Conservation (phyloP, 345 rosid genomes). For the Carallia brachiata region DNA sequence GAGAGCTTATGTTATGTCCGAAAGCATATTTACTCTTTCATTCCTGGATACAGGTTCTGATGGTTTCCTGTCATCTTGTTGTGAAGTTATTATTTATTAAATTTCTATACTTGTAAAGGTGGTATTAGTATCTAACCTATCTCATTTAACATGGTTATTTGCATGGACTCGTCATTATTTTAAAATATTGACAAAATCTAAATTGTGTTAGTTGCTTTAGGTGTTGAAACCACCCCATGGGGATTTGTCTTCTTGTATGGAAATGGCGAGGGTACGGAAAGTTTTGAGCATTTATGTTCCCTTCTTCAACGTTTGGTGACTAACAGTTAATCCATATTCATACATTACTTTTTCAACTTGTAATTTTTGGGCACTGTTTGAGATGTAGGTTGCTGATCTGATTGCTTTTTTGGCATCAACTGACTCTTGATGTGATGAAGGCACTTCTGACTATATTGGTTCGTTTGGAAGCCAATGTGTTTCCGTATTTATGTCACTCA, state of each 20-base stretch:
- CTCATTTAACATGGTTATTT: too few relatives aligned
- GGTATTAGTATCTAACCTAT: too few relatives aligned
- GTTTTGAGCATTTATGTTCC: background rate
- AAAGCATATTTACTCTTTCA: too few relatives aligned
- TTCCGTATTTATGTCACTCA: conserved; percentile 77
- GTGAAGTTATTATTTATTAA: background rate
- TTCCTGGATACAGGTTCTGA: too few relatives aligned
- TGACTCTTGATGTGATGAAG: conserved; percentile 51
- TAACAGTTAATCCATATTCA: background rate
- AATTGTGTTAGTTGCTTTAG: conserved; percentile 29
- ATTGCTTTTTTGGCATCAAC: conserved; percentile 90
- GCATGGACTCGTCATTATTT: too few relatives aligned
- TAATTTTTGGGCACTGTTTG: conserved; percentile 10
- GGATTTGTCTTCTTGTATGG: conserved; percentile 74
- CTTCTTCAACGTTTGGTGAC: background rate
- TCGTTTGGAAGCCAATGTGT: conserved; percentile 81
- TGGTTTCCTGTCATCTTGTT: too few relatives aligned
- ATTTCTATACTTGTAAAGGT: too few relatives aligned
- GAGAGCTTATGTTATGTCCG: too few relatives aligned
- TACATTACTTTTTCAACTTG: background rate
- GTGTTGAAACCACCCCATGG: conserved; percentile 82
- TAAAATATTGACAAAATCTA: background rate
- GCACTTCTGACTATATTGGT: conserved; percentile 48
- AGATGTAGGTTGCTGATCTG: conserved; percentile 83
- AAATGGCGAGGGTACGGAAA: conserved; percentile 83